A percentile compares a stretch with the other conserved stretches of the same genome.
Evolutionary conservation across 169 alveolate genomes (phyloP).

Genomic region (Cryptosporidium bovis): DNA sequence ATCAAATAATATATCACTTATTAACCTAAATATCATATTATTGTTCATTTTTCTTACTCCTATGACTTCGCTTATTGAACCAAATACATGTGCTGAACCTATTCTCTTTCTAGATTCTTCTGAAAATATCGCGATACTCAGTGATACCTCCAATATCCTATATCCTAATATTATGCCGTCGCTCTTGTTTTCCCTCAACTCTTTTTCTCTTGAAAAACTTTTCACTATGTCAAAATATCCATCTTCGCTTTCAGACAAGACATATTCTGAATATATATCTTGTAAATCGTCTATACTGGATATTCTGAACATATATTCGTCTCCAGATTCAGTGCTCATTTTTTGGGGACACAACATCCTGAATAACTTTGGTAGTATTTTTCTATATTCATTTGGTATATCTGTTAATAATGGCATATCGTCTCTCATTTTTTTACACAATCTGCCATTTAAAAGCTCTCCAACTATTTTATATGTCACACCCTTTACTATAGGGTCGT

Average conservation of each 20-base stretch:
- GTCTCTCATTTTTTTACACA: background rate
- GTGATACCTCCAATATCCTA: conserved; percentile 24
- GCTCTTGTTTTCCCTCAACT: background rate
- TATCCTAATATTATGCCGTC: background rate
- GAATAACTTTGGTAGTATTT: conserved; percentile 48
- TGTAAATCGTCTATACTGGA: background rate
- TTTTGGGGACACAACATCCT: conserved; percentile 11
- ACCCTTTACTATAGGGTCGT: conserved; percentile 29
- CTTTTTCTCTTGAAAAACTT: background rate
- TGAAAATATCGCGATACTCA: conserved; percentile 15
- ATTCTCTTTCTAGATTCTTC: conserved; percentile 4
- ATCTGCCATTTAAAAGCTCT: conserved; percentile 29
- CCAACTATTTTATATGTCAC: conserved; percentile 25
- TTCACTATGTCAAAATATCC: conserved; percentile 6
- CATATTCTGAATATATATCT: background rate
- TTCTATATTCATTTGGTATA: conserved; percentile 58
- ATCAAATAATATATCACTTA: background rate
- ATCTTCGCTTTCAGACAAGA: background rate
- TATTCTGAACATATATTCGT: too few relatives aligned
- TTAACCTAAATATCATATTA: conserved; percentile 12
- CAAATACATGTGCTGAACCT: conserved; percentile 61
- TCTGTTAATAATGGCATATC: conserved; percentile 28
- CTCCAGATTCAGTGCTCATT: background rate
- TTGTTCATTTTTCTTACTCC: conserved; percentile 15
- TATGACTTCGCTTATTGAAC: conserved; percentile 34